phyloP scores from a whole-genome alignment of 139 green algal genomes.

The Dunaliella sp. region DNA sequence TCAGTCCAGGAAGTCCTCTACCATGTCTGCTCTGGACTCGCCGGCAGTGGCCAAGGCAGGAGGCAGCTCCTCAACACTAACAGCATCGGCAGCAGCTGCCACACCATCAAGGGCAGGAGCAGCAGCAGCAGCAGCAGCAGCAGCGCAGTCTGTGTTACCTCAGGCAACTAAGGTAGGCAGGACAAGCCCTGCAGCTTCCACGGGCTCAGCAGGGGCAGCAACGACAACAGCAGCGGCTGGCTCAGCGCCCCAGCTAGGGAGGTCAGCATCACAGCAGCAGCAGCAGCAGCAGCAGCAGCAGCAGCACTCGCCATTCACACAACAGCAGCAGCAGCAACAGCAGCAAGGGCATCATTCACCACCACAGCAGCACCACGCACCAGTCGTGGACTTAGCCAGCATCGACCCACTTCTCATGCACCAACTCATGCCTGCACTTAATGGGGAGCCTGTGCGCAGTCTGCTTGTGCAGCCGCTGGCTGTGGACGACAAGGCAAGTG shows the following conservation, averaged over 20 bases:
- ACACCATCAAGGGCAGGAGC: not conserved
- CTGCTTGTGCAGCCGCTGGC: constrained; percentile 11
- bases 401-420: constrained; percentile 1
- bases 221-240: not conserved
- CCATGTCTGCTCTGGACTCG: not conserved
- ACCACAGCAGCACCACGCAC: too few relatives aligned
- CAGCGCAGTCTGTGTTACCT: not conserved
- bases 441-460: not conserved
- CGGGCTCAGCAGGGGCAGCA: not conserved
- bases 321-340: too few relatives aligned
- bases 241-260: not conserved
- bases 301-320: too few relatives aligned
- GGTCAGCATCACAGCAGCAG: too few relatives aligned
- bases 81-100: not conserved
- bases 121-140: not conserved
- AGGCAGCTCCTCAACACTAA: not conserved
- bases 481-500: constrained; percentile 13
- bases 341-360: too few relatives aligned
- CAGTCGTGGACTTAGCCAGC: not conserved
- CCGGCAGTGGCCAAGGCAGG: too few relatives aligned
- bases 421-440: not conserved
- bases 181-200: not conserved
- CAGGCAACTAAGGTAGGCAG: not conserved
- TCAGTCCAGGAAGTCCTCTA: not conserved
- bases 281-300: too few relatives aligned